Evolutionary conservation across 164 flowering plant genomes (phyloP), one percentile per base, ranked within the genome.

Genomic region (Echeveria elegans): DNA sequence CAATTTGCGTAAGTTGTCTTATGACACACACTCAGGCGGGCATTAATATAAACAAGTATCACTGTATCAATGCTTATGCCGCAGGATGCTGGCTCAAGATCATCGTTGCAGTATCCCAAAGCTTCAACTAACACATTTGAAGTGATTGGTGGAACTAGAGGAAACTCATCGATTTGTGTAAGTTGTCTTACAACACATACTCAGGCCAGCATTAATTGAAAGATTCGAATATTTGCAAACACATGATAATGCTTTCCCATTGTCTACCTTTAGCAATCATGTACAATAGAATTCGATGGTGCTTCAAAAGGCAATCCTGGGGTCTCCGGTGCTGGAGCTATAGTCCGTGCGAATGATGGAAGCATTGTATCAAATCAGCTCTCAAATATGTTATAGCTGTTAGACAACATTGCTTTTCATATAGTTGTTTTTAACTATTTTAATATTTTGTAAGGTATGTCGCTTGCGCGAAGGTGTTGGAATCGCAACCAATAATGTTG

Each of bases 301-400:
- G 99, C 99, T 71, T 85, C 97, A 66, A 94, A 89, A 78, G 96
- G 97, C 75, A 94, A 94, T 78, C 99, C 99, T 75, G 97, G 99
- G 71, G 80, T 29, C 70, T 85, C 96, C 77, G 99, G 97, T 69
- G 96, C 99, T 40, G 97, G 99, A 68, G 97, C 92, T 58, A 69
- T 91, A 32, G 72, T 94, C 66, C 86, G 93, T 40, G 75, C 86
- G 41, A 83, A 76, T 40, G 89, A 88, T 86, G 93, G 93, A 68
- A 82, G 79, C 66, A 12, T 73, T 84, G 97, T 88, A 83, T 69
- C 40, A 40, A 24, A 23, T 68, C 61, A 1, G 16, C 32, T 30
- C 23, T 30, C 19, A 11, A 38, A 62, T 29, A n/a, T 26, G 9
- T 31, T 32, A 43, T 2, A 15, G 21, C 31, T 28, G 36, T 4